A percentile compares a stretch with the other conserved stretches of the same genome.
These are phyloP conservation scores for Euphrasia arctica DNA, from an alignment of 305 asterid genomes.

Conservation along the genomic window DNA sequence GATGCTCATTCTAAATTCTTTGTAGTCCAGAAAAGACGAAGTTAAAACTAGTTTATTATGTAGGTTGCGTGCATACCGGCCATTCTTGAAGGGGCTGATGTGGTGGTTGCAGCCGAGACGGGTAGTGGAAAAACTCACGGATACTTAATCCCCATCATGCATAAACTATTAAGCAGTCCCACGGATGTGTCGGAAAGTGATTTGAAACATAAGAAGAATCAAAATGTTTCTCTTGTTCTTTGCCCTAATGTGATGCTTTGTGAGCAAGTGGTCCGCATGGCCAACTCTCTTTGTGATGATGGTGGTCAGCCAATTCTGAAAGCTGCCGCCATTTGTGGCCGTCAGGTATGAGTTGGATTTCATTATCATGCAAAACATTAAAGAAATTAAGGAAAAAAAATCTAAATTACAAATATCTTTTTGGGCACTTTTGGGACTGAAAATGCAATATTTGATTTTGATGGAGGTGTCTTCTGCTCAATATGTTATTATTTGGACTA, in stretches of 20 bases:
- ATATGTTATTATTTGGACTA: background rate
- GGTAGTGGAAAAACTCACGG: slow-evolving; percentile 98
- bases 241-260: slow-evolving; percentile 96
- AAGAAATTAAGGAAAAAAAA: background rate
- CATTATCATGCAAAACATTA: slow-evolving; percentile 1
- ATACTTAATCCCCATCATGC: slow-evolving; percentile 79
- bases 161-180: slow-evolving; percentile 44
- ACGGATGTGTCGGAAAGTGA: slow-evolving; percentile 33
- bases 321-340: slow-evolving; percentile 80
- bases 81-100: slow-evolving; percentile 79
- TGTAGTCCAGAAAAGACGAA: background rate
- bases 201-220: slow-evolving; percentile 32
- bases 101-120: slow-evolving; percentile 92
- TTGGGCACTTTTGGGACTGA: background rate
- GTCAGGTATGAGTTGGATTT: slow-evolving; percentile 52
- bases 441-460: background rate
- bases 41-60: slow-evolving; percentile 24
- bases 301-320: slow-evolving; percentile 60
- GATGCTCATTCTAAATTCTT: slow-evolving; percentile 16
- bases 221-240: slow-evolving; percentile 60
- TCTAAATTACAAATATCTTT: background rate
- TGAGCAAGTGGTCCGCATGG: slow-evolving; percentile 97
- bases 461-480: background rate
- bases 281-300: slow-evolving; percentile 56
- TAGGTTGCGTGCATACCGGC: slow-evolving; percentile 85